These are phyloP conservation scores for Prunus armeniaca DNA, from an alignment of 306 rosid species.

Conservation along the genomic window DNA sequence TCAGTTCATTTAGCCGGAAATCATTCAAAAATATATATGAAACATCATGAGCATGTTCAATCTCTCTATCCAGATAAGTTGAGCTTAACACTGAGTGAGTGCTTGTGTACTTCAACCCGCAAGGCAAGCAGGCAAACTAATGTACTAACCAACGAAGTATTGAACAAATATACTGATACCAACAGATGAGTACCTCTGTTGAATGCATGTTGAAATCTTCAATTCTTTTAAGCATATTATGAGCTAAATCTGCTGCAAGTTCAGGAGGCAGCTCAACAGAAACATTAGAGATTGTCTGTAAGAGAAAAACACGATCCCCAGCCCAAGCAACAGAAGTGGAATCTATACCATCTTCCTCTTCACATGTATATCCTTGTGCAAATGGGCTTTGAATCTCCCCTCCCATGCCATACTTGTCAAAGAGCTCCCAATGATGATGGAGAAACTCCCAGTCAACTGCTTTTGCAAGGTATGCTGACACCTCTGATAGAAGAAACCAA, in stretches of 20 bases:
- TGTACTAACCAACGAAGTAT: slow-evolving; percentile 4
- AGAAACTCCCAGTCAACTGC: slow-evolving; percentile 90
- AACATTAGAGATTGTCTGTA: slow-evolving; percentile 90
- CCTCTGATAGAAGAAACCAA: slow-evolving; percentile 94
- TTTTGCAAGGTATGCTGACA: slow-evolving; percentile 74
- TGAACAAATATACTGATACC: slow-evolving; percentile 8
- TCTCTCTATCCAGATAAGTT: slow-evolving; percentile 16
- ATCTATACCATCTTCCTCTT: slow-evolving; percentile 47
- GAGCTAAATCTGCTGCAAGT: slow-evolving; percentile 82
- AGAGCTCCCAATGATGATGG: slow-evolving; percentile 90
- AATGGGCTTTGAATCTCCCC: slow-evolving; percentile 41
- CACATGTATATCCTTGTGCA: slow-evolving; percentile 35
- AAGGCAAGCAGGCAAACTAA: slow-evolving; percentile 5
- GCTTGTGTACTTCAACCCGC: not conserved
- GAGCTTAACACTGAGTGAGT: not conserved
- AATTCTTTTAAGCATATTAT: slow-evolving; percentile 66
- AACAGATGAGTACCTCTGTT: slow-evolving; percentile 62
- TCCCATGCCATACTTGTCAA: slow-evolving; percentile 59
- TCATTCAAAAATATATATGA: not conserved
- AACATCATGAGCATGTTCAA: slow-evolving; percentile 7
- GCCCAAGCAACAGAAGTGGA: slow-evolving; percentile 76
- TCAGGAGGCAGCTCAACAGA: slow-evolving; percentile 75
- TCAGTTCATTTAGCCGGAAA: not conserved
- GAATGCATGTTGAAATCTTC: slow-evolving; percentile 81
- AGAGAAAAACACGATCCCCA: slow-evolving; percentile 82